Evolutionary conservation across 2,329 filamentous ascomycete species (phyloP), one percentile per base, ranked within the genome.

Genomic region (Colletotrichum sp.): DNA sequence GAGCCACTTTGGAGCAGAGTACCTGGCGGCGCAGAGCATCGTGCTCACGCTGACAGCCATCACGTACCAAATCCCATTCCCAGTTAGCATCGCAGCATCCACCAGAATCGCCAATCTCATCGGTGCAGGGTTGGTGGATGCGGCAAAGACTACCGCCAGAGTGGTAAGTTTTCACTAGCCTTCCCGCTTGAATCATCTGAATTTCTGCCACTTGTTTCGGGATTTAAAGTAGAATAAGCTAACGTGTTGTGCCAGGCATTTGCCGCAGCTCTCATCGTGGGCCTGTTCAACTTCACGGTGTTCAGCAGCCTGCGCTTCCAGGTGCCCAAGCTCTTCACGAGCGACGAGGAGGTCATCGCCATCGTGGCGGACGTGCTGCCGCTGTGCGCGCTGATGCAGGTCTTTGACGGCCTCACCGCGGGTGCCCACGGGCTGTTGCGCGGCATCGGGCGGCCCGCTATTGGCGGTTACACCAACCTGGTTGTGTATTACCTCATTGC

Each of bases 41-140:
- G 87, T 99, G 4, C 91, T 93, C 26, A 97, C 94, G 0, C 88
- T 98, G 61, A 92, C 93, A 0, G 92, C 93, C 12, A 92, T 98
- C 28, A 95, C 94, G 0, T 99, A 96, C 87, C 95, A 98, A 84
- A 93, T 99, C 65, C 96, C 96, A 0, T 99, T 99, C 86, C 95
- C 96, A 0, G 91, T 98, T 76, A 95, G 94, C 36, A 96, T 99
- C 74, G 96, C 96, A 4, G 92, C 94, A 1, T 96, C 94, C 15
- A 99, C 96, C 0, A 93, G 96, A 1, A 92, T 98, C 16, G 96
- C 96, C 21, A 99, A 98, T 80, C 87, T 99, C 39, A 98, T 99
- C 77, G 97, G 96, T 10, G 96, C 96, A 0, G 94, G 93, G 1
- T 89, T 98, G 13, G 93, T 95, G 4, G 92, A 93, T 61, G 94